Evolutionary conservation across 345 rosid genomes (phyloP).

Genomic region (Syzygium aqueum): DNA sequence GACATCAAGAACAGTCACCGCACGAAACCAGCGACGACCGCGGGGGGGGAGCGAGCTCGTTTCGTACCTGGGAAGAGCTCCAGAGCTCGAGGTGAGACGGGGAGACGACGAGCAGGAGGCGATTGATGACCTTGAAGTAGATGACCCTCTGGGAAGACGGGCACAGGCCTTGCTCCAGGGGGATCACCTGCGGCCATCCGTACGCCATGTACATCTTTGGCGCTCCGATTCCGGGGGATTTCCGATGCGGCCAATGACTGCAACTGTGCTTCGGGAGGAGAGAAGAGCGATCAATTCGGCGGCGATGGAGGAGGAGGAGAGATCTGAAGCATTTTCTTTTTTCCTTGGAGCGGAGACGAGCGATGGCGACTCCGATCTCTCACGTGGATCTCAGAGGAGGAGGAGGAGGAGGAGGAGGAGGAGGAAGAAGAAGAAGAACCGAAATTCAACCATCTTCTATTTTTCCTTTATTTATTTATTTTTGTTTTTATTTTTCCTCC

Average conservation of each 20-base stretch:
- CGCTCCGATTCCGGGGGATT: background rate
- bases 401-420: background rate
- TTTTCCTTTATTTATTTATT: background rate
- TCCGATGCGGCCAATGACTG: background rate
- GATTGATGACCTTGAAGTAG: slow-evolving; percentile 58
- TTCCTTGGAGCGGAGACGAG: background rate
- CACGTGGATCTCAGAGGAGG: background rate
- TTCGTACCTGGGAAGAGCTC: slow-evolving; percentile 24
- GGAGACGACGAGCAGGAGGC: slow-evolving; percentile 61
- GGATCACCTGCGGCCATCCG: slow-evolving; percentile 99
- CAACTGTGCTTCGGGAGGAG: background rate
- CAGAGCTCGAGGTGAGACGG: slow-evolving; percentile 90
- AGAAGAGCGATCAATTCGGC: background rate
- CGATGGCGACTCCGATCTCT: background rate
- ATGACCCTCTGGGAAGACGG: slow-evolving; percentile 69
- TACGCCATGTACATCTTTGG: slow-evolving; percentile 90
- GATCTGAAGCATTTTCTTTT: slow-evolving; percentile 3
- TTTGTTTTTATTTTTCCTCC: background rate
- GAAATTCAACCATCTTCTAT: background rate
- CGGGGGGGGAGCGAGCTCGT: background rate
- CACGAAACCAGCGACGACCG: background rate
- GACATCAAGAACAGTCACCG: background rate
- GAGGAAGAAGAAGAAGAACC: background rate
- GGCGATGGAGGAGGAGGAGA: background rate
- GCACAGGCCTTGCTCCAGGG: slow-evolving; percentile 50